phyloP scores from a whole-genome alignment of 768 basidiomycete genomes.

The Chalciporus chontae region DNA sequence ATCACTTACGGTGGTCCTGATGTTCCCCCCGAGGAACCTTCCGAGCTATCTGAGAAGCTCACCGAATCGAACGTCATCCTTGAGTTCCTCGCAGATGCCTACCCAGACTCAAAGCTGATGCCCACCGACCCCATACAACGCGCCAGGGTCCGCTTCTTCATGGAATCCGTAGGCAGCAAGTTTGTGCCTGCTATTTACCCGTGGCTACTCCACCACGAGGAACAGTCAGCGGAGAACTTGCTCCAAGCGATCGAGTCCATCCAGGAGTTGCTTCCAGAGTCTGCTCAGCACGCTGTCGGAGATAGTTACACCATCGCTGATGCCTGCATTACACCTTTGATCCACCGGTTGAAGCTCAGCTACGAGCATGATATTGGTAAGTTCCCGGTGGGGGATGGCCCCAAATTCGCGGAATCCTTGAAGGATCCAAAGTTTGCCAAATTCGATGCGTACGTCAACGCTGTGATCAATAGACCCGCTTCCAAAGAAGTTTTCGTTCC shows the following conservation, averaged over 20 bases:
- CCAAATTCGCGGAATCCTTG: constrained; percentile 39
- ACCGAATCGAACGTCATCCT: constrained; percentile 61
- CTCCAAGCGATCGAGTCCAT: constrained; percentile 43
- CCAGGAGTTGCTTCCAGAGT: constrained; percentile 47
- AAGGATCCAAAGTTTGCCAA: constrained; percentile 43
- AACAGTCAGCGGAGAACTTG: constrained; percentile 31
- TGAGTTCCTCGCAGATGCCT: constrained; percentile 60
- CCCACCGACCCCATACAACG: constrained; percentile 51
- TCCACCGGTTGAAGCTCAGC: constrained; percentile 43
- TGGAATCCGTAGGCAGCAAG: constrained; percentile 47
- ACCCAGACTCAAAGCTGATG: constrained; percentile 41
- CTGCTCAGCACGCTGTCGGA: constrained; percentile 33
- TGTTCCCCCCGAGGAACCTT: constrained; percentile 51
- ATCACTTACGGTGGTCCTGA: constrained; percentile 56
- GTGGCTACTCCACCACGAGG: constrained; percentile 35
- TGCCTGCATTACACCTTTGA: constrained; percentile 53
- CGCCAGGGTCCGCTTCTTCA: constrained; percentile 58
- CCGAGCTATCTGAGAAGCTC: constrained; percentile 53
- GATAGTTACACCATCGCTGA: constrained; percentile 57
- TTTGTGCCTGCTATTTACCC: constrained; percentile 37
- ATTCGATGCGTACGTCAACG: constrained; percentile 44
- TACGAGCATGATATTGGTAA: constrained; percentile 49
- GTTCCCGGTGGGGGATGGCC: constrained; percentile 46
- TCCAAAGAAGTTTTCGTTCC: constrained; percentile 49
- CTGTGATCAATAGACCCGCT: constrained; percentile 46